Evolutionary conservation across 1,139 yeast species (phyloP).

Genomic region (Candida tropicalis): DNA sequence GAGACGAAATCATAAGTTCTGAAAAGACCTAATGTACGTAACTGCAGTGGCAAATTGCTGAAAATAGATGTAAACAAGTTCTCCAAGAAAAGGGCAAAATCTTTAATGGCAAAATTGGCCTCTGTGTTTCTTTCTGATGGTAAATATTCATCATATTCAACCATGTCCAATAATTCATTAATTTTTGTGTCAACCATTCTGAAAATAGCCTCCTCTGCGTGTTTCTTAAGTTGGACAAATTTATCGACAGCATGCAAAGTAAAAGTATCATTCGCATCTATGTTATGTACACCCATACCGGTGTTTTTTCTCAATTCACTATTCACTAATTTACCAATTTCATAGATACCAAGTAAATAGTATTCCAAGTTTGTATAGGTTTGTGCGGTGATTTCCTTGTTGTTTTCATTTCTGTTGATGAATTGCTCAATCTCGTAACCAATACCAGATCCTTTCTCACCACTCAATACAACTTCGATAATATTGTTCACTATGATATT

Average conservation of each 20-base stretch:
- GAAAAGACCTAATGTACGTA: constrained; percentile 77
- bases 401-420: constrained; percentile 59
- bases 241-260: constrained; percentile 46
- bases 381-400: constrained; percentile 90
- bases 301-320: constrained; percentile 54
- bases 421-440: constrained; percentile 67
- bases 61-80: constrained; percentile 88
- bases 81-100: constrained; percentile 85
- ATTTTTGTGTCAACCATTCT: constrained; percentile 79
- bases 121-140: constrained; percentile 50
- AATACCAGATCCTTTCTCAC: constrained; percentile 54
- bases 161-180: constrained; percentile 77
- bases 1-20: constrained; percentile 88
- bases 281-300: constrained; percentile 48
- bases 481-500: constrained; percentile 57
- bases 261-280: constrained; percentile 41
- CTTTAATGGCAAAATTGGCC: constrained; percentile 77
- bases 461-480: constrained; percentile 70
- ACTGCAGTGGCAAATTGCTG: constrained; percentile 75
- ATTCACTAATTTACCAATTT: constrained; percentile 52
- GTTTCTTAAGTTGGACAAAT: constrained; percentile 65
- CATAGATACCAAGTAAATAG: constrained; percentile 65
- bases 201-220: constrained; percentile 81
- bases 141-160: constrained; percentile 81
- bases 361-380: constrained; percentile 86